phyloP scores from a whole-genome alignment of 1,284 basidiomycete genomes.

The Phellopilus nigrolimitatus region DNA sequence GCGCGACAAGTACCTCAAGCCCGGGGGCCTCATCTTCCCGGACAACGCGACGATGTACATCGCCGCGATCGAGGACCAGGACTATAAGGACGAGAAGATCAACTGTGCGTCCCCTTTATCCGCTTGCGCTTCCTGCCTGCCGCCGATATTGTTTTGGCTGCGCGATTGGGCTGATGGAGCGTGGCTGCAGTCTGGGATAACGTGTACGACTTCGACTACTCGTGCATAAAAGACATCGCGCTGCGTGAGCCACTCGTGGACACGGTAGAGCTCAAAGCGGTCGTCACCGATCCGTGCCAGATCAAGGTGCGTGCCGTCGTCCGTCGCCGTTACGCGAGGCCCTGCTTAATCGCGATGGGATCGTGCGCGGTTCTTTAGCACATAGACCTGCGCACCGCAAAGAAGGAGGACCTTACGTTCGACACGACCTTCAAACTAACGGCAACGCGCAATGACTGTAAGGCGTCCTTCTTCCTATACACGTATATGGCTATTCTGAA shows the following conservation, averaged over 20 bases:
- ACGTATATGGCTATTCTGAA: conserved; percentile 3
- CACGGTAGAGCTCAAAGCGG: conserved; percentile 91
- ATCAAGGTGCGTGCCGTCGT: conserved; percentile 76
- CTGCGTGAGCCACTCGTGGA: conserved; percentile 96
- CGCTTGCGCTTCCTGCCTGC: conserved; percentile 8
- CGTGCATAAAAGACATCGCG: conserved; percentile 99
- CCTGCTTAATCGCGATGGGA: too few relatives aligned
- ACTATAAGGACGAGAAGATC: conserved; percentile 99
- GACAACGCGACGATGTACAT: conserved; percentile 93
- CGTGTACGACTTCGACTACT: conserved; percentile 99
- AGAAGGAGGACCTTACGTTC: conserved; percentile 94
- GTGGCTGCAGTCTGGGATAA: conserved; percentile 93
- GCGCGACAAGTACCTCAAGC: conserved; percentile 93
- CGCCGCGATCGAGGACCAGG: conserved; percentile 97
- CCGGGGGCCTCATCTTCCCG: conserved; percentile 91
- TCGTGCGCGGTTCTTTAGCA: too few relatives aligned
- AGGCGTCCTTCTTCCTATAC: conserved; percentile 30
- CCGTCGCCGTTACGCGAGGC: too few relatives aligned
- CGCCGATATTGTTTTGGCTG: too few relatives aligned
- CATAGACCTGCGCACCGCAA: conserved; percentile 88
- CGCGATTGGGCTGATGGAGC: too few relatives aligned
- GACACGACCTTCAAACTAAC: conserved; percentile 75
- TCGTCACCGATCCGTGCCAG: conserved; percentile 85
- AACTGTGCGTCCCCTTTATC: conserved; percentile 85
- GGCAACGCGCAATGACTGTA: conserved; percentile 91